Percentiles rank a stretch among this genome's conserved stretches.
phyloP scores from a whole-genome alignment of 2,329 filamentous ascomycete species.

The Fusarium kyushuense region DNA sequence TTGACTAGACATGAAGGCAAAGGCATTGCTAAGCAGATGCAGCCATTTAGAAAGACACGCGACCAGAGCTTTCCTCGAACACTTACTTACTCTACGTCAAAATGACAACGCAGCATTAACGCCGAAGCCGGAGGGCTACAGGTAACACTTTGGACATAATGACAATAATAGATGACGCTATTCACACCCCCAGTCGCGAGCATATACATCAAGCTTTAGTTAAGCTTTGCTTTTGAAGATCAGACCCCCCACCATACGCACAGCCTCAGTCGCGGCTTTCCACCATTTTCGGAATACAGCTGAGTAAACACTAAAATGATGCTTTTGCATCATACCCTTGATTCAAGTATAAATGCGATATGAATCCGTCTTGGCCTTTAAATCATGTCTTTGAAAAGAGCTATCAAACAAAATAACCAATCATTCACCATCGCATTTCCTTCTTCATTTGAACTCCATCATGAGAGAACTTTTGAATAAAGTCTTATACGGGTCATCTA shows the following conservation, averaged over 20 bases:
- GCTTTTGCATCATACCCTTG: accelerated
- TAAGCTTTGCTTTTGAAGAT: neutral
- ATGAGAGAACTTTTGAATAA: slow-evolving; percentile 34
- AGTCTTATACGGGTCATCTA: slow-evolving; percentile 23
- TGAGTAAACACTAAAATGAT: neutral
- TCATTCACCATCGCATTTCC: neutral
- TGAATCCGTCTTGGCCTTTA: neutral
- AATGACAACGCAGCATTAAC: accelerated
- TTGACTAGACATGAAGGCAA: neutral
- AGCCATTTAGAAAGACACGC: accelerated
- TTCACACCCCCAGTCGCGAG: neutral
- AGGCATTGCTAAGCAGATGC: accelerated
- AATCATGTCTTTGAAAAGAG: neutral
- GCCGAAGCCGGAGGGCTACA: accelerated
- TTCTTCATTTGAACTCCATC: neutral
- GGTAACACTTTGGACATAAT: accelerated
- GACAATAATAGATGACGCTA: neutral
- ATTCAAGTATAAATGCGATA: neutral
- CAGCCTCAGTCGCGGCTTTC: slow-evolving; percentile 2
- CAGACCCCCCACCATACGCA: accelerated
- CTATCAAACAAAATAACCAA: neutral
- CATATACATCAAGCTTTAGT: neutral
- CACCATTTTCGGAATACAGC: neutral
- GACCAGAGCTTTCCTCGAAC: accelerated
- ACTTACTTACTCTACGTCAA: accelerated